A percentile compares a stretch with the other conserved stretches of the same genome.
phyloP scores from a whole-genome alignment of 495 filamentous ascomycete genomes.

The Annulohypoxylon nitens region DNA sequence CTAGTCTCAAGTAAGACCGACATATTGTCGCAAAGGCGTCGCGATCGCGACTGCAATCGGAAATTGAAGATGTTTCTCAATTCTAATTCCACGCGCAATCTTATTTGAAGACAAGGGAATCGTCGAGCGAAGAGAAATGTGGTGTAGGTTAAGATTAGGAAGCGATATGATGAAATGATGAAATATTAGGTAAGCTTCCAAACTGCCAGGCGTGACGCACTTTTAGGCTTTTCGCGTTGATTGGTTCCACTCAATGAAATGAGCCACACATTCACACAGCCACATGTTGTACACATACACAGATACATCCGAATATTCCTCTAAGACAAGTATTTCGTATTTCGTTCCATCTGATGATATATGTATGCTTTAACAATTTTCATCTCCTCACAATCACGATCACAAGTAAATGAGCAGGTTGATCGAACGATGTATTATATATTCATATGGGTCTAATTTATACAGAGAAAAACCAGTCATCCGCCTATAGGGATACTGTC shows the following conservation, averaged over 20 bases:
- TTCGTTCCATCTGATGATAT: background rate
- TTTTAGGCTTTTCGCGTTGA: background rate
- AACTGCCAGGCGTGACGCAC: background rate
- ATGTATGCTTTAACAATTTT: background rate
- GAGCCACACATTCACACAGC: background rate
- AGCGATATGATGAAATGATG: background rate
- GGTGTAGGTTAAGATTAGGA: background rate
- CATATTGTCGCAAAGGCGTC: slow-evolving; percentile 52
- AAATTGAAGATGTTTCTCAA: background rate
- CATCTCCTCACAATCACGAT: background rate
- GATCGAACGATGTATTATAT: background rate
- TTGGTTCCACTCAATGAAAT: background rate
- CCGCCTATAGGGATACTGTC: background rate
- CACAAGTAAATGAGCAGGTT: background rate
- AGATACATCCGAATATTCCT: background rate
- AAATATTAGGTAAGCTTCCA: background rate
- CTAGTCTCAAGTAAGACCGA: slow-evolving; percentile 91
- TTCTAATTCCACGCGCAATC: background rate
- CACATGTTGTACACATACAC: background rate
- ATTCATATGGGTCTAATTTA: slow-evolving; percentile 4
- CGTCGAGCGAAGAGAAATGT: background rate
- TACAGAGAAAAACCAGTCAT: background rate
- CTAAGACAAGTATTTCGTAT: background rate
- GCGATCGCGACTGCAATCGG: background rate
- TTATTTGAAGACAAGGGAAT: background rate